Evolutionary conservation across 2,329 filamentous ascomycete species (phyloP).

Genomic region (Didymella glomerata): DNA sequence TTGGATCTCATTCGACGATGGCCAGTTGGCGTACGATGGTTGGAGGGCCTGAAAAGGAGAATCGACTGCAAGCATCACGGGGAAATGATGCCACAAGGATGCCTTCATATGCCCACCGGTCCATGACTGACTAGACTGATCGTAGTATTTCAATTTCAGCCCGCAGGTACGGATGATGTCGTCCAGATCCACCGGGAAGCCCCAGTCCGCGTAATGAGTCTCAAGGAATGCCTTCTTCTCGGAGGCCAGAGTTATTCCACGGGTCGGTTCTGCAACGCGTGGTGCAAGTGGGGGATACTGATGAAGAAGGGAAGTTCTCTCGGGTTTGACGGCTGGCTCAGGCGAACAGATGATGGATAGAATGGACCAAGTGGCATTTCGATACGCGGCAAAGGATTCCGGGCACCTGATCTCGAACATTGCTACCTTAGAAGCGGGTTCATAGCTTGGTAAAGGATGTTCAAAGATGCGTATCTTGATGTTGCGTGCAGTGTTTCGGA

Average conservation of each 20-base stretch:
- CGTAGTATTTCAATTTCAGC: slow-evolving; percentile 59
- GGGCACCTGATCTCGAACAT: slow-evolving; percentile 64
- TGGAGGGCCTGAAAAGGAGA: slow-evolving; percentile 52
- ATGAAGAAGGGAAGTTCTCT: slow-evolving; percentile 34
- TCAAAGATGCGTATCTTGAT: slow-evolving; percentile 61
- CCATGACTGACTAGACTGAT: slow-evolving; percentile 53
- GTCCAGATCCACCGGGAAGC: slow-evolving; percentile 54
- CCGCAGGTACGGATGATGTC: slow-evolving; percentile 59
- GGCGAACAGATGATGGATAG: slow-evolving; percentile 49
- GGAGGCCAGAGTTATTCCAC: slow-evolving; percentile 55
- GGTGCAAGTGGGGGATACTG: slow-evolving; percentile 46
- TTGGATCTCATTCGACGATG: slow-evolving; percentile 64
- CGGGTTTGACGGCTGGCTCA: background rate
- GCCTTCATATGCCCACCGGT: slow-evolving; percentile 41
- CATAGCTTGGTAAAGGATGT: slow-evolving; percentile 56
- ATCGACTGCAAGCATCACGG: slow-evolving; percentile 48
- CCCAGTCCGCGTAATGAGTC: slow-evolving; percentile 59
- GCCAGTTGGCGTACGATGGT: slow-evolving; percentile 43
- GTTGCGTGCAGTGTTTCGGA: slow-evolving; percentile 45
- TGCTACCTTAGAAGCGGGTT: slow-evolving; percentile 52
- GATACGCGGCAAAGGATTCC: slow-evolving; percentile 57
- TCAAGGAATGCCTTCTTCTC: slow-evolving; percentile 56
- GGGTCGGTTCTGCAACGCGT: slow-evolving; percentile 26
- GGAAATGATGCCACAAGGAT: slow-evolving; percentile 59
- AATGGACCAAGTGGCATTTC: slow-evolving; percentile 63